A percentile compares a stretch with the other conserved stretches of the same genome.
Conservation (phyloP, 2,329 filamentous ascomycete genomes). For the Fusarium neocosmosporiellum region DNA sequence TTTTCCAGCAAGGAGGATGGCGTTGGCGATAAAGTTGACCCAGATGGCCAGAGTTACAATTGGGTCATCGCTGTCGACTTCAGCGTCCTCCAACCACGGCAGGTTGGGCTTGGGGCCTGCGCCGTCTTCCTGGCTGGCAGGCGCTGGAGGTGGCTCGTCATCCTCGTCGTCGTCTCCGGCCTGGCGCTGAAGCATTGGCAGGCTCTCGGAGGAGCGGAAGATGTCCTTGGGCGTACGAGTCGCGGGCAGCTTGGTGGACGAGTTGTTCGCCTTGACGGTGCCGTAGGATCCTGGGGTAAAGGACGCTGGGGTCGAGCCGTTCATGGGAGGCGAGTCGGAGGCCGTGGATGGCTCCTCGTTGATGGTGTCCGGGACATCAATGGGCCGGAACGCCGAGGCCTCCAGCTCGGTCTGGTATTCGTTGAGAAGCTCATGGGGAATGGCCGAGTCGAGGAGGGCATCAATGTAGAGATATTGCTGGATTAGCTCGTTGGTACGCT, state of each 20-base stretch:
- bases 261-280: constrained; percentile 46
- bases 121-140: constrained; percentile 43
- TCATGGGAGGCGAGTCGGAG: constrained; percentile 46
- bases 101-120: constrained; percentile 65
- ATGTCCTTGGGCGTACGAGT: constrained; percentile 88
- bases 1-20: constrained; percentile 79
- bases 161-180: constrained; percentile 60
- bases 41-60: constrained; percentile 91
- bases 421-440: constrained; percentile 91
- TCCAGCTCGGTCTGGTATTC: constrained; percentile 79
- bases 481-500: constrained; percentile 87
- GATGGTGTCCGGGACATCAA: constrained; percentile 79
- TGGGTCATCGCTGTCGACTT: constrained; percentile 76
- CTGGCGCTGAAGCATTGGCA: constrained; percentile 68
- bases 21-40: constrained; percentile 84
- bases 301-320: constrained; percentile 29
- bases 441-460: constrained; percentile 86
- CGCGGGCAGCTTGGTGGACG: constrained; percentile 59
- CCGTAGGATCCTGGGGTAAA: constrained; percentile 45
- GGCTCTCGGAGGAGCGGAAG: constrained; percentile 79
- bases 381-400: constrained; percentile 62
- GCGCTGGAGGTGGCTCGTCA: constrained; percentile 27
- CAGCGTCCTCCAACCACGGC: constrained; percentile 78
- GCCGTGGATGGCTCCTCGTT: constrained; percentile 69
- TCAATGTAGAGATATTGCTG: constrained; percentile 96